Evolutionary conservation across 2,329 filamentous ascomycete genomes (phyloP).

Genomic region (Verticillium longisporum): DNA sequence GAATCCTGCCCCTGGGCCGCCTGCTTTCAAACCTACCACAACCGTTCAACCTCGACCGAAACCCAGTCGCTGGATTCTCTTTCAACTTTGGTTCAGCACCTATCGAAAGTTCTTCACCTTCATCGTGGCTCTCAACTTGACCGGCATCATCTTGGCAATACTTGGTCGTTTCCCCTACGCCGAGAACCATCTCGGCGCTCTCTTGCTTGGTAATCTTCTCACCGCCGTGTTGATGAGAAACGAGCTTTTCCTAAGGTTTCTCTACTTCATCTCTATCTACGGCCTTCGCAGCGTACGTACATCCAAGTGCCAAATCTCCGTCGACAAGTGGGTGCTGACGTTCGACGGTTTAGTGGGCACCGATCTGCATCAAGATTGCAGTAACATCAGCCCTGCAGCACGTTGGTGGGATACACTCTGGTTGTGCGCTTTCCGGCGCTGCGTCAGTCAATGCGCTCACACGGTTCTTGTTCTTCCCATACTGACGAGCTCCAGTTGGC

Average conservation of each 20-base stretch:
- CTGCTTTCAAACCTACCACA: not conserved
- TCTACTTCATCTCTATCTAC: conserved; percentile 29
- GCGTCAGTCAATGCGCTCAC: conserved; percentile 16
- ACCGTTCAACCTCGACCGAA: conserved; percentile 13
- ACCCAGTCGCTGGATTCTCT: conserved; percentile 23
- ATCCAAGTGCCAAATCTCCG: not conserved
- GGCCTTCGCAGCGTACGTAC: conserved; percentile 25
- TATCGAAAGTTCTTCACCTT: conserved; percentile 32
- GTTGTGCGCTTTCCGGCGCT: conserved; percentile 30
- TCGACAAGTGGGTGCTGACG: conserved; percentile 11
- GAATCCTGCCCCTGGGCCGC: not conserved
- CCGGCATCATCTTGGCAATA: conserved; percentile 25
- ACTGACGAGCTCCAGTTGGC: conserved; percentile 20
- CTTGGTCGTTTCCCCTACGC: conserved; percentile 26
- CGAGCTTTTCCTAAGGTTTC: conserved; percentile 27
- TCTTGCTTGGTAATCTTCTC: conserved; percentile 31
- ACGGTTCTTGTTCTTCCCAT: not conserved
- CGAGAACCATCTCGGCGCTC: conserved; percentile 27
- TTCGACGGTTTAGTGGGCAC: conserved; percentile 27
- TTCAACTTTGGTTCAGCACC: conserved; percentile 32
- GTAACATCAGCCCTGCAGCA: conserved; percentile 30
- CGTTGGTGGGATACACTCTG: conserved; percentile 33
- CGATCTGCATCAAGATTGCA: conserved; percentile 24
- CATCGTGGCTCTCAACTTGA: conserved; percentile 25
- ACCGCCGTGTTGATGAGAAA: conserved; percentile 31